phyloP scores from a whole-genome alignment of 129 eudicot genomes.

The Centaurea solstitialis region DNA sequence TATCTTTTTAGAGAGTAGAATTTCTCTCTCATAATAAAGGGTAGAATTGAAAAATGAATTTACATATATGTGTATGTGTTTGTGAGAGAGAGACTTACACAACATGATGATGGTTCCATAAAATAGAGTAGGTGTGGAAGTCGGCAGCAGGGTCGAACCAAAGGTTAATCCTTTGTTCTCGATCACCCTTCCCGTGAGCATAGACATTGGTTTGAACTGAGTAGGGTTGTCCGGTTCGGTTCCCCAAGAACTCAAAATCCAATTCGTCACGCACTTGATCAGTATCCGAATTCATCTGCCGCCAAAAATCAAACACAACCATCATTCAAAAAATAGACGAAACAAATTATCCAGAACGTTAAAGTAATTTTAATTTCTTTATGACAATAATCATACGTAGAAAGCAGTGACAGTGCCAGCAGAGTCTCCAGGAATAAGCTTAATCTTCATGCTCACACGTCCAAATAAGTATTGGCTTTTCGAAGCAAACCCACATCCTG shows the following conservation, averaged over 20 bases:
- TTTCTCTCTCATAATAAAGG: not conserved
- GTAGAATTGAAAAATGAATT: no score
- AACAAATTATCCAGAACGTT: not conserved
- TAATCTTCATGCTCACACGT: slow-evolving; percentile 87
- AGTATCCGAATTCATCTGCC: slow-evolving; percentile 84
- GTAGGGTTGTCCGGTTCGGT: slow-evolving; percentile 86
- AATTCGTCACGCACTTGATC: slow-evolving; percentile 68
- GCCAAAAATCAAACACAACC: not conserved
- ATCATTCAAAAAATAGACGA: not conserved
- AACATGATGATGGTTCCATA: slow-evolving; percentile 76
- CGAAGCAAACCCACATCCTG: slow-evolving; percentile 81
- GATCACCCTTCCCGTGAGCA: slow-evolving; percentile 82
- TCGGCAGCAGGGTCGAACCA: slow-evolving; percentile 93
- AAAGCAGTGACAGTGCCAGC: slow-evolving; percentile 97
- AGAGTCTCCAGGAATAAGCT: slow-evolving; percentile 90
- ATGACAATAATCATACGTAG: slow-evolving; percentile 43
- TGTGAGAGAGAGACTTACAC: slow-evolving; percentile 43
- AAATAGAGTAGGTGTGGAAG: slow-evolving; percentile 69
- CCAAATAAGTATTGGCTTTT: slow-evolving; percentile 69
- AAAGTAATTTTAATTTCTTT: not conserved
- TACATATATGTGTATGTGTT: no score
- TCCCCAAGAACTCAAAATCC: slow-evolving; percentile 95
- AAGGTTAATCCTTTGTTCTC: slow-evolving; percentile 88
- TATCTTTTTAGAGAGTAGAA: no score
- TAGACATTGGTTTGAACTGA: slow-evolving; percentile 88